Conservation (phyloP, 768 basidiomycete species). For the Coprinellus micaceus region DNA sequence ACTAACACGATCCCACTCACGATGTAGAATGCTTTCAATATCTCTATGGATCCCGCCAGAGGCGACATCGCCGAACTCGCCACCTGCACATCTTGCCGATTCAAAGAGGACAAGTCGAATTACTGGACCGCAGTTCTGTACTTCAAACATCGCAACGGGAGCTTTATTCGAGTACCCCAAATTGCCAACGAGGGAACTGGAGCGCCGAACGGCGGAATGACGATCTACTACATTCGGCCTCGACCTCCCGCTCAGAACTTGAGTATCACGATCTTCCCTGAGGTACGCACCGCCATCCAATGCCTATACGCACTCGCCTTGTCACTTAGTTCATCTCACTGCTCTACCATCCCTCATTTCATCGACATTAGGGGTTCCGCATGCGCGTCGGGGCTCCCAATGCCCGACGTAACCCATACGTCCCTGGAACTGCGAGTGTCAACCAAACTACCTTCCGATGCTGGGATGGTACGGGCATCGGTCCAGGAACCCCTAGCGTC, state of each 20-base stretch:
- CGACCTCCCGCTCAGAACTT: slow-evolving; percentile 7
- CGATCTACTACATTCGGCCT: slow-evolving; percentile 10
- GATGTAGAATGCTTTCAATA: slow-evolving; percentile 1
- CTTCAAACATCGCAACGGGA: slow-evolving; percentile 14
- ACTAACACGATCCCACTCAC: no score
- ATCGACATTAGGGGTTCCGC: slow-evolving; percentile 8
- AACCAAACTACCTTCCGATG: slow-evolving; percentile 13
- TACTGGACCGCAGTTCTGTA: slow-evolving; percentile 14
- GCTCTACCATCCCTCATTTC: no score
- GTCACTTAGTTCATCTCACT: no score
- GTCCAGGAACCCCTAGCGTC: slow-evolving; percentile 8
- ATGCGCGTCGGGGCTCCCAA: slow-evolving; percentile 8
- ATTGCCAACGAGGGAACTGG: slow-evolving; percentile 6
- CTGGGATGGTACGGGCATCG: slow-evolving; percentile 9
- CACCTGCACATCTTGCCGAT: slow-evolving; percentile 14
- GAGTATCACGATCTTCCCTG: slow-evolving; percentile 3
- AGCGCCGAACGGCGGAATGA: slow-evolving; percentile 10
- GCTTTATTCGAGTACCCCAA: slow-evolving; percentile 10
- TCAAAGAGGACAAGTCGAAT: slow-evolving; percentile 14
- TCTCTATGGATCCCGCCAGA: slow-evolving; percentile 7
- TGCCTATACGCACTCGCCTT: no score
- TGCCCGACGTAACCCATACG: not conserved
- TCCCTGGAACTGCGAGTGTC: not conserved
- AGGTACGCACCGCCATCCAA: not conserved
- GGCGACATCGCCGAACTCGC: slow-evolving; percentile 3